A percentile compares a stretch with the other conserved stretches of the same genome.
Evolutionary conservation across 768 basidiomycete species (phyloP).

Genomic region (Lactifluus echinatus): DNA sequence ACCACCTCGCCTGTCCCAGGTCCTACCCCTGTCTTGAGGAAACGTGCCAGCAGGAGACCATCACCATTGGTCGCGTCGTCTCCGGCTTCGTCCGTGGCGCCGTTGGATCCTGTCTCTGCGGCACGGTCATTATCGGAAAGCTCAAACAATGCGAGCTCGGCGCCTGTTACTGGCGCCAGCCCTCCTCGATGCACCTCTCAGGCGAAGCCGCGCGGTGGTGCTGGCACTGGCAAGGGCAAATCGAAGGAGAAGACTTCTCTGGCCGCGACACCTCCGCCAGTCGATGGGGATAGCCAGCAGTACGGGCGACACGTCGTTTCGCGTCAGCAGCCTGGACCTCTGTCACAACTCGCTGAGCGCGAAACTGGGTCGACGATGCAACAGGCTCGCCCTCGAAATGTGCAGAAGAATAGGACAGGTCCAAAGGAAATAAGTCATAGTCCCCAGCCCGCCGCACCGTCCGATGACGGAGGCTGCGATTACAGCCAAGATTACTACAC

Average conservation of each 20-base stretch:
- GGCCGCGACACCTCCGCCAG: neutral
- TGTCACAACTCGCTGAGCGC: neutral
- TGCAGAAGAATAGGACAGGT: neutral
- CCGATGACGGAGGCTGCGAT: neutral
- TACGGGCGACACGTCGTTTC: neutral
- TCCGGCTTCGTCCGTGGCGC: neutral
- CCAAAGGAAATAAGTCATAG: neutral
- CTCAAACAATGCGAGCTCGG: neutral
- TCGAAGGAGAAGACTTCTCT: neutral
- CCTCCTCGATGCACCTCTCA: neutral
- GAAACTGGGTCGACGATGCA: neutral
- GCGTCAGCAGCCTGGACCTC: neutral
- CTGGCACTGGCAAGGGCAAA: neutral
- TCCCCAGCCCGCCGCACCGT: neutral
- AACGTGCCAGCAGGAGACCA: neutral
- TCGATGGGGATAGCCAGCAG: neutral
- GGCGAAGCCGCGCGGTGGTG: neutral
- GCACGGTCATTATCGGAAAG: neutral
- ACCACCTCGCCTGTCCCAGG: neutral
- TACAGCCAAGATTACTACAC: neutral
- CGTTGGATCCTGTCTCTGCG: neutral
- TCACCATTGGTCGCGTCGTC: constrained; percentile 1
- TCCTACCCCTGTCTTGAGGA: neutral
- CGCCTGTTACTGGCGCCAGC: neutral
- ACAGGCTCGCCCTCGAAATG: neutral